Evolutionary conservation across 176 grass and related monocot genomes (phyloP).

Genomic region (Zoysia japonica): DNA sequence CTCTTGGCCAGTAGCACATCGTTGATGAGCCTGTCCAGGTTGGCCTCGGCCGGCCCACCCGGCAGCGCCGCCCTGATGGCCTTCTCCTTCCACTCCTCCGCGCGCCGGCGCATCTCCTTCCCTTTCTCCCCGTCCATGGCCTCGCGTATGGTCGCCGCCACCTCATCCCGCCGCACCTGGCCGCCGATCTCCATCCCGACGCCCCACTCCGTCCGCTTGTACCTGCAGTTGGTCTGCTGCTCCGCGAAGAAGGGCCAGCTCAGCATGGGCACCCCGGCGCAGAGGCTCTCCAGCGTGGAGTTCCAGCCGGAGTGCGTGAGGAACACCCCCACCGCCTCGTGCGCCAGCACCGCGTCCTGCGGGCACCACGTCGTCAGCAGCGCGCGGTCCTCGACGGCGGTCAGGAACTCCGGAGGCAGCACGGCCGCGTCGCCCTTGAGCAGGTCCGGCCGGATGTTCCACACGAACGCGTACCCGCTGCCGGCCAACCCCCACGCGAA

Average conservation of each 20-base stretch:
- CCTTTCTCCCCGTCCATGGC: conserved; percentile 59
- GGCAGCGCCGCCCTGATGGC: conserved; percentile 22
- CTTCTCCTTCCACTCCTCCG: conserved; percentile 47
- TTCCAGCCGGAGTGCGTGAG: conserved; percentile 66
- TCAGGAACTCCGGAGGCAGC: conserved; percentile 49
- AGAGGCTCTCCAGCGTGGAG: conserved; percentile 65
- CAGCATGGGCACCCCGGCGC: conserved; percentile 61
- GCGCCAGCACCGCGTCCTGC: too few species aligned
- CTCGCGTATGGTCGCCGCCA: conserved; percentile 49
- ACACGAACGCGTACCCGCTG: conserved; percentile 64
- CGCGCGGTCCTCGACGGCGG: too few species aligned
- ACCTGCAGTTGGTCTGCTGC: conserved; percentile 77
- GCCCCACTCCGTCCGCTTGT: conserved; percentile 60
- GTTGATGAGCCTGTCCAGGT: conserved; percentile 9
- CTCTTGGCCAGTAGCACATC: conserved; percentile 12
- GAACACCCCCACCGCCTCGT: too few species aligned
- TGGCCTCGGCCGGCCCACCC: conserved; percentile 24
- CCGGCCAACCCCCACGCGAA: conserved; percentile 76
- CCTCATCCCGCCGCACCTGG: conserved; percentile 44
- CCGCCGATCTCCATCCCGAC: conserved; percentile 64
- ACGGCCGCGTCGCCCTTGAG: conserved; percentile 49
- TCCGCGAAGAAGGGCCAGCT: conserved; percentile 83
- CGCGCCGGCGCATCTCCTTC: conserved; percentile 49
- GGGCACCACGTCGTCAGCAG: too few species aligned
- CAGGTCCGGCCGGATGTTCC: conserved; percentile 69